Evolutionary conservation across 2,329 filamentous ascomycete genomes (phyloP).

Genomic region (Diaporthe nobilis): DNA sequence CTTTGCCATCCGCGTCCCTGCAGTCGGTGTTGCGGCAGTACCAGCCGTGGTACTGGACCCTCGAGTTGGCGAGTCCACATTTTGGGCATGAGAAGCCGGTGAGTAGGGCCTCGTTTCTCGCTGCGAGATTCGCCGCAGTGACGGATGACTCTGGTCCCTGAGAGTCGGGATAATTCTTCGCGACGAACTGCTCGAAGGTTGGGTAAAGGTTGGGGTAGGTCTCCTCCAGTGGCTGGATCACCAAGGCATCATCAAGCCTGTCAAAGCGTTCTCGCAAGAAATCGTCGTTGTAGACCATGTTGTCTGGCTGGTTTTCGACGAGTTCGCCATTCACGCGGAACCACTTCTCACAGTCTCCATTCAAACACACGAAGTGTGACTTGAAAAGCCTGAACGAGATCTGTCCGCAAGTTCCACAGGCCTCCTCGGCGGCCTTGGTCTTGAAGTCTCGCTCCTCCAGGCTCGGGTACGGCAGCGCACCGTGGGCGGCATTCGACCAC

Average conservation of each 20-base stretch:
- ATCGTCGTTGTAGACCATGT: background rate
- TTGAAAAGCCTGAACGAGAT: background rate
- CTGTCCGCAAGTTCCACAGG: background rate
- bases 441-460: slow-evolving; percentile 1
- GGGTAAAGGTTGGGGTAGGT: slow-evolving; percentile 7
- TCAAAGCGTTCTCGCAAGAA: slow-evolving; percentile 18
- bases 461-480: background rate
- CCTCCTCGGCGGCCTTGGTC: background rate
- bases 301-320: background rate
- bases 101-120: slow-evolving; percentile 6
- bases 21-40: slow-evolving; percentile 15
- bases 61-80: slow-evolving; percentile 15
- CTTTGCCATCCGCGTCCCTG: background rate
- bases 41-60: slow-evolving; percentile 19
- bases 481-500: slow-evolving; percentile 14
- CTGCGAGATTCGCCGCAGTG: background rate
- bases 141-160: background rate
- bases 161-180: background rate
- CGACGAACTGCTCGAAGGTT: background rate
- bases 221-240: background rate
- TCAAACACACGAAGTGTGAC: slow-evolving; percentile 8
- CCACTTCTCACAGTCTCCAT: slow-evolving; percentile 2
- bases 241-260: background rate
- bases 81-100: slow-evolving; percentile 10
- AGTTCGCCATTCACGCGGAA: background rate